Evolutionary conservation across 805 yeast genomes (phyloP).

Genomic region (Pichia heedii): DNA sequence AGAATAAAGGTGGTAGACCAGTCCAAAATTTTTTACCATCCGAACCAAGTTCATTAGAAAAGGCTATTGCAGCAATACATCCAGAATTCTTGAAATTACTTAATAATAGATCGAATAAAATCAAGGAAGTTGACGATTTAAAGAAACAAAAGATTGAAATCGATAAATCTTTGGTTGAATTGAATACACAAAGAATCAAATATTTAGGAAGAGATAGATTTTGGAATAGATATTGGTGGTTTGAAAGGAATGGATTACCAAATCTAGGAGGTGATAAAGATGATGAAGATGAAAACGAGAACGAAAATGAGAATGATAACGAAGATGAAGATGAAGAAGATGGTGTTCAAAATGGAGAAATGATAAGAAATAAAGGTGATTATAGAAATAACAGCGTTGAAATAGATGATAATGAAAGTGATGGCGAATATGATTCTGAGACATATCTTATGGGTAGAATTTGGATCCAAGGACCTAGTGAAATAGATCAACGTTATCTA

Average conservation of each 20-base stretch:
- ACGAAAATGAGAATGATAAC: constrained; percentile 25
- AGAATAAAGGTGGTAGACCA: constrained; percentile 19
- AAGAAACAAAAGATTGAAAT: constrained; percentile 41
- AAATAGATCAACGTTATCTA: constrained; percentile 36
- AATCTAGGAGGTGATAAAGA: constrained; percentile 20
- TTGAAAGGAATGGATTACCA: constrained; percentile 78
- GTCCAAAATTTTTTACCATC: constrained; percentile 19
- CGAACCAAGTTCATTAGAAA: constrained; percentile 28
- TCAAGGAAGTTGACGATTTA: constrained; percentile 36
- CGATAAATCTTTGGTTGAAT: constrained; percentile 55
- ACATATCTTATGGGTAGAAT: constrained; percentile 72
- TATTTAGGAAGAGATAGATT: constrained; percentile 75
- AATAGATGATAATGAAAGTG: constrained; percentile 33
- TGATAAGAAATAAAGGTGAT: constrained; percentile 27
- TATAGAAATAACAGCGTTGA: constrained; percentile 35
- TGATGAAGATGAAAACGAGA: constrained; percentile 23
- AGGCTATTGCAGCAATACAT: constrained; percentile 32
- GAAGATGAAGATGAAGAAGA: constrained; percentile 27
- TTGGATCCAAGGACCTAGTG: constrained; percentile 87
- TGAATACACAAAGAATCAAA: constrained; percentile 70
- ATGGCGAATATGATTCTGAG: constrained; percentile 39
- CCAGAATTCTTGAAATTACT: constrained; percentile 36
- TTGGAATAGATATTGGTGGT: constrained; percentile 92
- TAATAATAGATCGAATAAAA: constrained; percentile 34
- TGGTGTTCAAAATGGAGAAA: constrained; percentile 28